Evolutionary conservation across 1,284 basidiomycete species (phyloP), one percentile per base, ranked within the genome.

Genomic region (Ceratobasidium sp.): DNA sequence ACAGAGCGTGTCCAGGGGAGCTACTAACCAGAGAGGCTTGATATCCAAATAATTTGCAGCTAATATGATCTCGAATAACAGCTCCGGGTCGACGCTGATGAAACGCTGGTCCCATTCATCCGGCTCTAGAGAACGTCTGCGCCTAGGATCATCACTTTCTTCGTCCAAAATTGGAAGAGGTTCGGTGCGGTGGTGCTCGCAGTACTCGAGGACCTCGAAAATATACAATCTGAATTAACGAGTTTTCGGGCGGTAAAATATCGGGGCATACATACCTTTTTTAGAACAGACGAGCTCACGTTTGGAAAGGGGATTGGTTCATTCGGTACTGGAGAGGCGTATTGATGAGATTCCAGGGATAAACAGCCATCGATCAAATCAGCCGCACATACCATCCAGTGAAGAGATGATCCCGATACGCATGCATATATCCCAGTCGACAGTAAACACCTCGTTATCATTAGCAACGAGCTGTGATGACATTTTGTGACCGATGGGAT

Each of bases 11-110:
- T n/a, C n/a, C n/a, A n/a, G 17, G 38, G 10, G 50, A 27, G 8
- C n/a, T 17, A 75, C 80, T 73, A 43, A 83, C 82, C 85, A 80
- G 45, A 86, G 79, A 54, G 84, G 83, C 78, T 86, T 86, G 79
- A 87, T 87, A 77, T 87, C 85, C 73, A 87, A 81, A 78, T 86
- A 87, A 78, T 86, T 87, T 69, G 85, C 85, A 42, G 85, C 85
- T 64, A 86, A 80, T 75, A 87, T 86, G 77, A 87, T 86, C 78
- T 87, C 85, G 72, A 86, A 87, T 20, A 78, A 75, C 77, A 79
- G 77, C 69, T 78, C 78, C 76, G 84, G 83, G 76, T 84, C 83
- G 71, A 83, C 79, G 74, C 78, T 75, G 72, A 82, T 82, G 73
- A 82, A 86, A 77, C 85, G 84, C 64, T 81, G 78, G 72, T 87